Conservation (phyloP, 2,329 filamentous ascomycete species). For the Clonostachys chloroleuca region DNA sequence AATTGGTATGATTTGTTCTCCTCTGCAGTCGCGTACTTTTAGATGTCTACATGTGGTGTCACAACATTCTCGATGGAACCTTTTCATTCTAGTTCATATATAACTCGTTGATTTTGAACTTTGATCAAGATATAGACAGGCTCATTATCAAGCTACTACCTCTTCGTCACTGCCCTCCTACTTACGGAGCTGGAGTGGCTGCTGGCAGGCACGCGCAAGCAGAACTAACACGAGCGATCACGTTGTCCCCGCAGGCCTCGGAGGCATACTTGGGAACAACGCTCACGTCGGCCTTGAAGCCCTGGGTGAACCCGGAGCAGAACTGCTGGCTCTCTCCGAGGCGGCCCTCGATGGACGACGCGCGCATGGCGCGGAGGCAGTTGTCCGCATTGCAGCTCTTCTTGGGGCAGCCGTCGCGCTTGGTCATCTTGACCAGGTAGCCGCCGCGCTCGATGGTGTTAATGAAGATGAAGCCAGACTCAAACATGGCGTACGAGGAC, state of each 20-base stretch:
- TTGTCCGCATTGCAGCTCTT: conserved; percentile 6
- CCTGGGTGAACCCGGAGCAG: conserved; percentile 4
- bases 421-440: conserved; percentile 32
- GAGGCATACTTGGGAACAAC: conserved; percentile 1
- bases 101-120: too few relatives aligned
- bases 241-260: conserved; percentile 4
- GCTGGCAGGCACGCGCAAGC: conserved; percentile 11
- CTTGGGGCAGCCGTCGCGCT: conserved; percentile 11
- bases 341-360: conserved; percentile 2
- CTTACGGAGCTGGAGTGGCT: conserved; percentile 3
- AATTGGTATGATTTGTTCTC: too few relatives aligned
- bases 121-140: too few relatives aligned
- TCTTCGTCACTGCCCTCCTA: neutral
- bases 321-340: conserved; percentile 8
- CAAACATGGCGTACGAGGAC: conserved; percentile 43
- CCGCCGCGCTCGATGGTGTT: conserved; percentile 48
- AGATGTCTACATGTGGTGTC: too few relatives aligned
- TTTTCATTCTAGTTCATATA: too few relatives aligned
- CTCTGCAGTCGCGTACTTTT: too few relatives aligned
- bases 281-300: conserved; percentile 1
- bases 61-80: too few relatives aligned
- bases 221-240: conserved; percentile 10
- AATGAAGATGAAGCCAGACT: conserved; percentile 41
- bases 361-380: conserved; percentile 6
- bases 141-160: too few relatives aligned